Evolutionary conservation across 176 grass and related monocot species (phyloP).

Genomic region (Phragmites australis): DNA sequence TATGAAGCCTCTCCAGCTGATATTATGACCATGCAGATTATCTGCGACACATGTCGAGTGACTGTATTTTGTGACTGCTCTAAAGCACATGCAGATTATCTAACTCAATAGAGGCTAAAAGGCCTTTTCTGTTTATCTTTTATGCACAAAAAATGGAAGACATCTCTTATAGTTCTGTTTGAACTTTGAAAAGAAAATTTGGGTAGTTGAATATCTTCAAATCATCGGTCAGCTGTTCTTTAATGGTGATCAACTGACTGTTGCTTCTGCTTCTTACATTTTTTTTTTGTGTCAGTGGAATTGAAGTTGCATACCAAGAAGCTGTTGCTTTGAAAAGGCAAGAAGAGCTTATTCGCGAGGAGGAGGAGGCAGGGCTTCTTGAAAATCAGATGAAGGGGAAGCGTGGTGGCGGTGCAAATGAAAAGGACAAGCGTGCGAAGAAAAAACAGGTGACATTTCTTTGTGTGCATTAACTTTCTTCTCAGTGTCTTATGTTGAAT

Average conservation of each 20-base stretch:
- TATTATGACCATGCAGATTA: background rate
- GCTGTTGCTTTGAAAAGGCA: constrained; percentile 93
- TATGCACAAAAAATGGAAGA: background rate
- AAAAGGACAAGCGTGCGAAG: constrained; percentile 89
- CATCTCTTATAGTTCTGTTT: constrained; percentile 11
- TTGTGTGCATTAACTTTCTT: constrained; percentile 3
- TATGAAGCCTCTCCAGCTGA: constrained; percentile 18
- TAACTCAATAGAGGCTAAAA: constrained; percentile 1
- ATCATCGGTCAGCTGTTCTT: background rate
- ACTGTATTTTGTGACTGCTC: background rate
- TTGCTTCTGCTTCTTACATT: constrained; percentile 24
- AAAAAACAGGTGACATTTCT: constrained; percentile 80
- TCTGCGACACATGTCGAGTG: background rate
- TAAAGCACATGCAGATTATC: background rate
- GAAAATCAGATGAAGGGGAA: constrained; percentile 77
- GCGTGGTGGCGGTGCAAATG: constrained; percentile 41
- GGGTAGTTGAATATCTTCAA: constrained; percentile 19
- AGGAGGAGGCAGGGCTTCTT: constrained; percentile 76
- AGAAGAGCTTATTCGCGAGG: constrained; percentile 95
- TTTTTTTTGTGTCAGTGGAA: constrained; percentile 70
- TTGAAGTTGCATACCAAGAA: constrained; percentile 92
- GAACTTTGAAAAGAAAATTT: constrained; percentile 10
- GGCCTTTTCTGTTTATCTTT: background rate
- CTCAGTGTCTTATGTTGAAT: constrained; percentile 23
- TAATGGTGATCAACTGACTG: constrained; percentile 5